A percentile compares a stretch with the other conserved stretches of the same genome.
Conservation (phyloP, 768 basidiomycete species). For the Mycena venus region DNA sequence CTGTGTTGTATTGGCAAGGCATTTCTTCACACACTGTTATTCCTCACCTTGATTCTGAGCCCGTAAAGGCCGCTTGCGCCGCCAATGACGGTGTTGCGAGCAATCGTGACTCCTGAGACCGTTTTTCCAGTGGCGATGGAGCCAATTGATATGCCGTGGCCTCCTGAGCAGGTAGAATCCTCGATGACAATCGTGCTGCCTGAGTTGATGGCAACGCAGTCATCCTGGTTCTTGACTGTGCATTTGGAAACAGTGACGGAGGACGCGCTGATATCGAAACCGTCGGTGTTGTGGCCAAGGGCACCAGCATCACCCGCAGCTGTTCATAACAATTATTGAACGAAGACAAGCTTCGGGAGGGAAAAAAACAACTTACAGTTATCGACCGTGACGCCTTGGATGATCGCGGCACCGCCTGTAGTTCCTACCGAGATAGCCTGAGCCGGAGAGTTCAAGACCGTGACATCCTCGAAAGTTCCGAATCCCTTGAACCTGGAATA, state of each 20-base stretch:
- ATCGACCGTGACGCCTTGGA: constrained; percentile 25
- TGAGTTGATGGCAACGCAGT: constrained; percentile 35
- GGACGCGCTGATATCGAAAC: constrained; percentile 32
- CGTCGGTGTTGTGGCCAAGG: constrained; percentile 37
- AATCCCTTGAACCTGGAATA: constrained; percentile 25
- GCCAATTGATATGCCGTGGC: constrained; percentile 65
- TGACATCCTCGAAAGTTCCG: constrained; percentile 32
- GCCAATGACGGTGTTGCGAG: constrained; percentile 53
- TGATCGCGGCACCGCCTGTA: constrained; percentile 4
- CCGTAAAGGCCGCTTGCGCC: constrained; percentile 37
- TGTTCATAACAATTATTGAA: background rate
- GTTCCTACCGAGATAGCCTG: constrained; percentile 34
- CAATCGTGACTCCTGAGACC: constrained; percentile 53
- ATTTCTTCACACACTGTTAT: too few species aligned
- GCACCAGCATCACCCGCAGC: constrained; percentile 27
- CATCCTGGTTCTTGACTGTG: constrained; percentile 30
- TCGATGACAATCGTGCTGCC: constrained; percentile 41
- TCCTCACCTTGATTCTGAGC: constrained; percentile 37
- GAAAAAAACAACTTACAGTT: constrained; percentile 15
- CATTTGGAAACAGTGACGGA: constrained; percentile 27
- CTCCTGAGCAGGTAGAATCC: constrained; percentile 55
- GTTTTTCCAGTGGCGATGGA: constrained; percentile 51
- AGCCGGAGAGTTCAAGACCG: constrained; percentile 30
- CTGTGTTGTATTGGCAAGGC: constrained; percentile 17
- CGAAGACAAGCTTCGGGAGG: background rate